These are phyloP conservation scores for Syzygium aromaticum DNA, from an alignment of 345 rosid species.

Conservation along the genomic window DNA sequence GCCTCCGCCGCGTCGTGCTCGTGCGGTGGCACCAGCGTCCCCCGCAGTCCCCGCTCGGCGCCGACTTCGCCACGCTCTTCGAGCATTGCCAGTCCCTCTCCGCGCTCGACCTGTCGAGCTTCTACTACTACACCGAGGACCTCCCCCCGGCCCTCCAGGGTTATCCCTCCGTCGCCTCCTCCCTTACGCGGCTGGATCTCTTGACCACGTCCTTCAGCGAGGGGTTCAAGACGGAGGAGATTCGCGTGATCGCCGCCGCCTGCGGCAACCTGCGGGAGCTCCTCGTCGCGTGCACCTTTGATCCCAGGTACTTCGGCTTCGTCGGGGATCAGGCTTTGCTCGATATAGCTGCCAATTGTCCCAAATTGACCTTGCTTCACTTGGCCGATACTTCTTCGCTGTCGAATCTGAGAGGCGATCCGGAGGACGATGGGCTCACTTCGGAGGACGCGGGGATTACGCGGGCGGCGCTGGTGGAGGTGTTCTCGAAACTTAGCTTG, in stretches of 20 bases:
- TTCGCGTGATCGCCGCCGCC: conserved; percentile 39
- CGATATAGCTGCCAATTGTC: conserved; percentile 53
- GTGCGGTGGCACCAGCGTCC: conserved; percentile 86
- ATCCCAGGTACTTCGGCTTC: conserved; percentile 64
- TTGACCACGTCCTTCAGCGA: conserved; percentile 59
- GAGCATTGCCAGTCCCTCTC: conserved; percentile 34
- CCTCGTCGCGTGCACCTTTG: conserved; percentile 66
- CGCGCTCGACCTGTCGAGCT: conserved; percentile 55
- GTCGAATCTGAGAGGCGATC: conserved; percentile 28
- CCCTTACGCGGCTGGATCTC: conserved; percentile 47
- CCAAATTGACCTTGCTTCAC: conserved; percentile 48
- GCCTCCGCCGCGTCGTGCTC: conserved; percentile 41
- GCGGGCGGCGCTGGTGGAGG: conserved; percentile 25
- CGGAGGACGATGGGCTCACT: conserved; percentile 29
- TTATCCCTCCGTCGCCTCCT: conserved; percentile 29
- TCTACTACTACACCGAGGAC: conserved; percentile 92
- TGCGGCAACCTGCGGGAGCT: conserved; percentile 52
- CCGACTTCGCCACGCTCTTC: conserved; percentile 48
- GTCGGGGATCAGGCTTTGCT: conserved; percentile 67
- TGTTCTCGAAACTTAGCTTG: conserved; percentile 40
- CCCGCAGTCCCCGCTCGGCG: conserved; percentile 27
- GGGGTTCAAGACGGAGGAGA: conserved; percentile 70
- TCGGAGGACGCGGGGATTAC: conserved; percentile 55
- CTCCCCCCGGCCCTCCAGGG: conserved; percentile 64
- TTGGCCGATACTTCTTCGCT: conserved; percentile 51